phyloP scores from a whole-genome alignment of 768 basidiomycete genomes.

The Termitomyces heimii region DNA sequence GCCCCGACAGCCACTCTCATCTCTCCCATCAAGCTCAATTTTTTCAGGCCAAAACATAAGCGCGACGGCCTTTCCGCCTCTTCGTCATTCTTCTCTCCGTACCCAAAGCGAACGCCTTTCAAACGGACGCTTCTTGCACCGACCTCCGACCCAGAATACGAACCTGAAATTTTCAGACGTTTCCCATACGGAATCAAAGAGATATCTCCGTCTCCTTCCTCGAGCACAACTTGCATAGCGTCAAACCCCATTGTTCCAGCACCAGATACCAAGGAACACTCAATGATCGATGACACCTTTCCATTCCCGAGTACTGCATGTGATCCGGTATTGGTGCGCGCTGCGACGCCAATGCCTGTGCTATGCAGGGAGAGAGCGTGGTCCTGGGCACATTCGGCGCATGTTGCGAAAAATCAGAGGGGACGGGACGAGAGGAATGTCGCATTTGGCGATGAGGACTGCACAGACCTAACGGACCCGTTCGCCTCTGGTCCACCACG shows the following conservation, averaged over 20 bases:
- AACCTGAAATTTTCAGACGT: neutral
- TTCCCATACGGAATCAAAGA: neutral
- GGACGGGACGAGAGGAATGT: too few species aligned
- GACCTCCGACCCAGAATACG: neutral
- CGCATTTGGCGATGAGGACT: neutral
- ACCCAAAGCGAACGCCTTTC: constrained; percentile 1
- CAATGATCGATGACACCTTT: neutral
- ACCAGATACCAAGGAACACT: neutral
- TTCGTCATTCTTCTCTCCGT: constrained; percentile 10
- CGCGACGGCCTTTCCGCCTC: neutral
- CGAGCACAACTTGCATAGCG: neutral
- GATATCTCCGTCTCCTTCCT: neutral
- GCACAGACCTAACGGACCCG: neutral
- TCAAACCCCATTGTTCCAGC: too few species aligned
- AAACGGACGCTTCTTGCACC: neutral
- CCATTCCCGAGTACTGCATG: neutral
- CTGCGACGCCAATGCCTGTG: neutral
- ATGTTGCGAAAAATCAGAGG: neutral
- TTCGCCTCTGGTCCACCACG: neutral
- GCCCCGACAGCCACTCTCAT: neutral
- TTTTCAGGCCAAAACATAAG: neutral
- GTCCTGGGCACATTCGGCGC: neutral
- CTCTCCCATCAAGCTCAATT: neutral
- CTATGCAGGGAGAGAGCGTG: neutral
- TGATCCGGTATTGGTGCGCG: neutral